Percentiles rank a stretch among this genome's conserved stretches.
phyloP scores from a whole-genome alignment of 768 basidiomycete genomes.

The Termitomyces sp. region DNA sequence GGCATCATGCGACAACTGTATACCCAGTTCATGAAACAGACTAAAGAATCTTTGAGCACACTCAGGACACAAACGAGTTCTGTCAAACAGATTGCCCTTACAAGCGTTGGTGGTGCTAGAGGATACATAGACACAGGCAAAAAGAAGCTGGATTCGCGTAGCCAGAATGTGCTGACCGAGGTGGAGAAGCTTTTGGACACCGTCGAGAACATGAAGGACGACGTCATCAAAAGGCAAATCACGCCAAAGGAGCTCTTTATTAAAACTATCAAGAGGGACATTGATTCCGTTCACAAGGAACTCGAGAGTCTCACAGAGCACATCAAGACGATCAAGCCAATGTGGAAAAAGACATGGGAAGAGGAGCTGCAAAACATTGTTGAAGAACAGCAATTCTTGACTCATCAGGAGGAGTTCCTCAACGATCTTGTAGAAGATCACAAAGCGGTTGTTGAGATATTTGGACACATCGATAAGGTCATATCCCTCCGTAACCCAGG shows the following conservation, averaged over 20 bases:
- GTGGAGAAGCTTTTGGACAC: conserved; percentile 92
- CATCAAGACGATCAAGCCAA: conserved; percentile 85
- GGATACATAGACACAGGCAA: conserved; percentile 90
- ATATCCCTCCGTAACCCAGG: conserved; percentile 58
- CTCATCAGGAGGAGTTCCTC: conserved; percentile 89
- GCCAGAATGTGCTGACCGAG: conserved; percentile 85
- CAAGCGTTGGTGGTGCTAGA: conserved; percentile 79
- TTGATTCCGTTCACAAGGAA: conserved; percentile 59
- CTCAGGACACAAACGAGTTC: conserved; percentile 81
- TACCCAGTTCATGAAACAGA: conserved; percentile 87
- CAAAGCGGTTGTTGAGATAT: conserved; percentile 83
- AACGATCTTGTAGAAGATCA: conserved; percentile 87
- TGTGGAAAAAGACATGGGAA: conserved; percentile 99
- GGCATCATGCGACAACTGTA: conserved; percentile 94
- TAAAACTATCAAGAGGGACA: conserved; percentile 66
- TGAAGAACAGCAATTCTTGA: conserved; percentile 93
- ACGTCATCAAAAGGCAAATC: conserved; percentile 84
- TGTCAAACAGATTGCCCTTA: conserved; percentile 80
- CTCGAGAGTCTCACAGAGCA: conserved; percentile 77
- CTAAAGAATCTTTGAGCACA: conserved; percentile 76
- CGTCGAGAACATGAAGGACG: conserved; percentile 84
- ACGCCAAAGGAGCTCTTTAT: conserved; percentile 74
- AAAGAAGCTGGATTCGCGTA: conserved; percentile 82
- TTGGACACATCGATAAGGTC: conserved; percentile 87
- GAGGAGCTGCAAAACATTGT: conserved; percentile 94